A percentile compares a stretch with the other conserved stretches of the same genome.
Conservation (phyloP, 805 yeast genomes). For the Cyberlindnera xishuangbannaensis region DNA sequence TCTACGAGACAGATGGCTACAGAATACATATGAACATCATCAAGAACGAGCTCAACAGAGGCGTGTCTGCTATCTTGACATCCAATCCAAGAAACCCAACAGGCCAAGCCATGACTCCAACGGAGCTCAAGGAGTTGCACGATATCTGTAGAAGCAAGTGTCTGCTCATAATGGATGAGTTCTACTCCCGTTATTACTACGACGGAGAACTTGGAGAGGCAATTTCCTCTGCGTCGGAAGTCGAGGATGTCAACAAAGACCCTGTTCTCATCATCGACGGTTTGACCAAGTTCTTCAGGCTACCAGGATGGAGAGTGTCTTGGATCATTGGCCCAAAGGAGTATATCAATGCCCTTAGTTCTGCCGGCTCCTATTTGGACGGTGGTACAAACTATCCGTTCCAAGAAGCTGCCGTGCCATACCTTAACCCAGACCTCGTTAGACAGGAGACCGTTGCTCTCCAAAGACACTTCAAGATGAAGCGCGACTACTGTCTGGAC, state of each 20-base stretch:
- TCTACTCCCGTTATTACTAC: slow-evolving; percentile 54
- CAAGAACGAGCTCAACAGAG: slow-evolving; percentile 46
- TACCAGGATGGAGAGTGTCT: slow-evolving; percentile 62
- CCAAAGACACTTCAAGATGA: slow-evolving; percentile 50
- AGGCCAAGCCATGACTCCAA: slow-evolving; percentile 44
- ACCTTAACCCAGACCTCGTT: slow-evolving; percentile 46
- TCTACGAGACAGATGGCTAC: slow-evolving; percentile 51
- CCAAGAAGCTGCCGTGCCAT: slow-evolving; percentile 53
- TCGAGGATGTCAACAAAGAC: slow-evolving; percentile 50
- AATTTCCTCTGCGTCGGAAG: slow-evolving; percentile 43
- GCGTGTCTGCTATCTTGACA: slow-evolving; percentile 52
- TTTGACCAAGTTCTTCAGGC: slow-evolving; percentile 52
- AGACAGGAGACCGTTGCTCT: slow-evolving; percentile 50
- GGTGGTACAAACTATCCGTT: slow-evolving; percentile 60
- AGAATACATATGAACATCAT: slow-evolving; percentile 48
- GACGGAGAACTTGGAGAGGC: slow-evolving; percentile 49
- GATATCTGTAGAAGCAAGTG: slow-evolving; percentile 45
- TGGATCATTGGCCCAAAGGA: slow-evolving; percentile 62
- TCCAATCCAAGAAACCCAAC: slow-evolving; percentile 63
- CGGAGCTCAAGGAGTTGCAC: slow-evolving; percentile 44
- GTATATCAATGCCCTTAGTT: slow-evolving; percentile 46
- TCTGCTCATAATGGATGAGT: slow-evolving; percentile 58
- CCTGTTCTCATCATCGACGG: slow-evolving; percentile 59
- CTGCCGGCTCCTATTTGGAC: slow-evolving; percentile 55
- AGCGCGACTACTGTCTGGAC: slow-evolving; percentile 48